phyloP scores from a whole-genome alignment of 192 early-diverging fungal genomes.

The Umbelopsis sp. region DNA sequence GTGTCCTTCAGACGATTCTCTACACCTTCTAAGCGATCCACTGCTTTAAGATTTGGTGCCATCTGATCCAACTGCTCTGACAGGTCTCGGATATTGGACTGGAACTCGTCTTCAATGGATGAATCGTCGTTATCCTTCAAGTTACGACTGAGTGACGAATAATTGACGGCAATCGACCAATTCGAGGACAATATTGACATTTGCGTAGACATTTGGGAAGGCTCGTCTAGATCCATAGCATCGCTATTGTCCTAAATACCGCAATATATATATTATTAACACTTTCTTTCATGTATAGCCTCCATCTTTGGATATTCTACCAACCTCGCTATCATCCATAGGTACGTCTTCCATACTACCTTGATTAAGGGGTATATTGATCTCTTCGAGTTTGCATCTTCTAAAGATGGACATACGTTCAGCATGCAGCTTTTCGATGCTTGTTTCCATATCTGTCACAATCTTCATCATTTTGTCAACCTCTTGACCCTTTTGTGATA shows the following conservation, averaged over 20 bases:
- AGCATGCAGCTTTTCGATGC: constrained; percentile 78
- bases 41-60: constrained; percentile 90
- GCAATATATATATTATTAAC: no score
- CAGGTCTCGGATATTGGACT: constrained; percentile 59
- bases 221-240: constrained; percentile 54
- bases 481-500: constrained; percentile 61
- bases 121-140: constrained; percentile 43
- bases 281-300: background rate
- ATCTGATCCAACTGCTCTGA: constrained; percentile 77
- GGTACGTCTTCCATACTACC: constrained; percentile 78
- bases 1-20: constrained; percentile 77
- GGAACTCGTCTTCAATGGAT: constrained; percentile 66
- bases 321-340: constrained; percentile 65
- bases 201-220: constrained; percentile 22
- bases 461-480: constrained; percentile 67
- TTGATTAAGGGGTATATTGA: constrained; percentile 77
- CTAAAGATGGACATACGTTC: constrained; percentile 82
- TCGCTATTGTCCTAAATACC: constrained; percentile 28
- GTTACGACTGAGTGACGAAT: constrained; percentile 50
- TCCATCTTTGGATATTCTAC: constrained; percentile 18
- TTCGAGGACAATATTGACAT: constrained; percentile 39
- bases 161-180: constrained; percentile 64
- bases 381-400: constrained; percentile 92
- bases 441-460: constrained; percentile 61
- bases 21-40: constrained; percentile 84